A percentile compares a stretch with the other conserved stretches of the same genome.
Evolutionary conservation across 2,329 filamentous ascomycete genomes (phyloP).

Genomic region (Exophiala oligosperma): DNA sequence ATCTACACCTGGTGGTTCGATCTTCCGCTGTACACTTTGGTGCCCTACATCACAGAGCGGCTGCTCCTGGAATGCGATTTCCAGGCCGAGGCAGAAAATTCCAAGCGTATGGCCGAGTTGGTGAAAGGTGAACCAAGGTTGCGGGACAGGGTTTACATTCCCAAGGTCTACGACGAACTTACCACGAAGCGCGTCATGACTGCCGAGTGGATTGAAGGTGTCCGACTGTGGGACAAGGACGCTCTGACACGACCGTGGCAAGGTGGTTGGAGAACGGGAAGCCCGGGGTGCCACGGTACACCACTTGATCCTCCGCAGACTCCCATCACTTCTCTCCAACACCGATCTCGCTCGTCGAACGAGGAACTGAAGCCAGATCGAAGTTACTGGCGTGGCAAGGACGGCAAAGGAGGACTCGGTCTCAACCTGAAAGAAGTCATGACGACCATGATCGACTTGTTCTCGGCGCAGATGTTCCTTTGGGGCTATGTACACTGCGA

Average conservation of each 20-base stretch:
- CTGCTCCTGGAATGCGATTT: conserved; percentile 94
- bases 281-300: conserved; percentile 71
- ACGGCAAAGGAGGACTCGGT: conserved; percentile 77
- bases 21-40: conserved; percentile 84
- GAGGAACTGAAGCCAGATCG: conserved; percentile 77
- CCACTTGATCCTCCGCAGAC: conserved; percentile 55
- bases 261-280: conserved; percentile 73
- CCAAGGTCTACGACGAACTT: conserved; percentile 78
- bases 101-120: conserved; percentile 76
- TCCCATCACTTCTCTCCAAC: conserved; percentile 28
- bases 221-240: conserved; percentile 88
- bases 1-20: conserved; percentile 88
- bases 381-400: conserved; percentile 71
- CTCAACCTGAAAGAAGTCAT: conserved; percentile 83
- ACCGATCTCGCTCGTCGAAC: conserved; percentile 51
- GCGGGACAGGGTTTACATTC: conserved; percentile 81
- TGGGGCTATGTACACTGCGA: conserved; percentile 97
- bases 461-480: conserved; percentile 96
- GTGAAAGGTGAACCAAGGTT: conserved; percentile 75
- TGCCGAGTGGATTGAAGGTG: conserved; percentile 96
- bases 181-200: conserved; percentile 83
- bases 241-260: conserved; percentile 75
- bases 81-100: conserved; percentile 84
- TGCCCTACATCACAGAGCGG: conserved; percentile 92
- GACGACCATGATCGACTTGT: conserved; percentile 94